Evolutionary conservation across 2,329 filamentous ascomycete genomes (phyloP).

Genomic region (Fusarium sp.): DNA sequence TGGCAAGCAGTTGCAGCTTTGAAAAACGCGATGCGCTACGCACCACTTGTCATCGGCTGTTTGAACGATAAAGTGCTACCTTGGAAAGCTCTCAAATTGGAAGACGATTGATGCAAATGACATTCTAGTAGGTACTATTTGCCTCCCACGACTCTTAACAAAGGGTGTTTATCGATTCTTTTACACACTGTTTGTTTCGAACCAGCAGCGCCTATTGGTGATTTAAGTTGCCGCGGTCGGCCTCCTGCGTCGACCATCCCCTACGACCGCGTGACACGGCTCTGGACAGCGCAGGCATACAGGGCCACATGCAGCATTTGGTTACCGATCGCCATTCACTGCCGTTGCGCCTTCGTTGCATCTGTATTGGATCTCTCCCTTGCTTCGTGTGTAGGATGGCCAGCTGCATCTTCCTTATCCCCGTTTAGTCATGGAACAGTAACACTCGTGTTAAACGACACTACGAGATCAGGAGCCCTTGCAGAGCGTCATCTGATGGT

Average conservation of each 20-base stretch:
- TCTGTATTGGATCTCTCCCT: neutral
- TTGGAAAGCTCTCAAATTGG: neutral
- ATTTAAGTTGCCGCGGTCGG: neutral
- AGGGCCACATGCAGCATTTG: no score
- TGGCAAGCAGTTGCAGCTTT: neutral
- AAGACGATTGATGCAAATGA: fast-evolving
- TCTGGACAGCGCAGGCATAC: no score
- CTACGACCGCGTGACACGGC: no score
- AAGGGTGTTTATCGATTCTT: neutral
- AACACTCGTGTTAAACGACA: neutral
- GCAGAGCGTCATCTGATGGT: no score
- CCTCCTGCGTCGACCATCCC: neutral
- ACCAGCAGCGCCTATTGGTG: neutral
- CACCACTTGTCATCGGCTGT: neutral
- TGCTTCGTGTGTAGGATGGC: neutral
- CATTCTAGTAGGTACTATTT: neutral
- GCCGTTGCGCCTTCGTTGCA: neutral
- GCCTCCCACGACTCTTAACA: neutral
- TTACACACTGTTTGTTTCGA: neutral
- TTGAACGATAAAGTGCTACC: neutral
- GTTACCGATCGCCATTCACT: neutral
- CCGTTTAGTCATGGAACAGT: neutral
- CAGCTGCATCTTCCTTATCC: neutral
- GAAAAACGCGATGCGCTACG: fast-evolving
- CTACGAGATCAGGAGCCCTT: no score